These are phyloP conservation scores for Capronia epimyces DNA, from an alignment of 2,329 filamentous ascomycete species.

Conservation along the genomic window DNA sequence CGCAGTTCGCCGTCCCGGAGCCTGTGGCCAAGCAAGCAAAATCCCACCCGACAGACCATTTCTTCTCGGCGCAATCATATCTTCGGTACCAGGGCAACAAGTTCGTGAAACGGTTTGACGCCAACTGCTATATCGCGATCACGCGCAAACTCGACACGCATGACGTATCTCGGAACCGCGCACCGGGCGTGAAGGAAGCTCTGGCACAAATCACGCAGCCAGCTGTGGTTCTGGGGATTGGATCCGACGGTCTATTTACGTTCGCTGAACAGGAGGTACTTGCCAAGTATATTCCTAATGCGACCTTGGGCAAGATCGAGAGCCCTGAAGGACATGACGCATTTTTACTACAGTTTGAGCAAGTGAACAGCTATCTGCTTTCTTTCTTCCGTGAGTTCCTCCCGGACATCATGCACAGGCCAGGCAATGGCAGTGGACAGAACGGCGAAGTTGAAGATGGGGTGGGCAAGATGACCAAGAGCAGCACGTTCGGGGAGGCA, in stretches of 20 bases:
- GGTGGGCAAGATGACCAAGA: conserved; percentile 66
- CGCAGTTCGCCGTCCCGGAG: conserved; percentile 45
- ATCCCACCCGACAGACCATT: conserved; percentile 55
- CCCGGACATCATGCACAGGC: conserved; percentile 77
- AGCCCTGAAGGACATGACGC: conserved; percentile 94
- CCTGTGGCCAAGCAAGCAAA: conserved; percentile 29
- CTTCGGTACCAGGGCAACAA: conserved; percentile 93
- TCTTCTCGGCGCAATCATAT: conserved; percentile 97
- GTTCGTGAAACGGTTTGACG: conserved; percentile 94
- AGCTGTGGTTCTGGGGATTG: conserved; percentile 84
- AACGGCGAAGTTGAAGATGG: conserved; percentile 39
- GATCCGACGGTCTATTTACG: conserved; percentile 92
- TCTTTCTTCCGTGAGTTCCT: conserved; percentile 76
- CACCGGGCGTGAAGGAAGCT: conserved; percentile 60
- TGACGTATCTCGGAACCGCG: conserved; percentile 77
- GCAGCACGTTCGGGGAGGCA: conserved; percentile 87
- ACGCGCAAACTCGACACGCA: conserved; percentile 97
- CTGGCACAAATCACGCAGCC: conserved; percentile 81
- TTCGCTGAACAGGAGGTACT: conserved; percentile 95
- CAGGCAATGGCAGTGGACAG: conserved; percentile 36
- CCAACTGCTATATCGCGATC: conserved; percentile 98
- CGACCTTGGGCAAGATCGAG: conserved; percentile 78
- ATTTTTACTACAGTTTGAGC: conserved; percentile 92
- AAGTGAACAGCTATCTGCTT: conserved; percentile 84
- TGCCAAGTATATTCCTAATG: conserved; percentile 71